phyloP scores from a whole-genome alignment of 257 asterid genomes.

The Nicotiana tomentosiformis region DNA sequence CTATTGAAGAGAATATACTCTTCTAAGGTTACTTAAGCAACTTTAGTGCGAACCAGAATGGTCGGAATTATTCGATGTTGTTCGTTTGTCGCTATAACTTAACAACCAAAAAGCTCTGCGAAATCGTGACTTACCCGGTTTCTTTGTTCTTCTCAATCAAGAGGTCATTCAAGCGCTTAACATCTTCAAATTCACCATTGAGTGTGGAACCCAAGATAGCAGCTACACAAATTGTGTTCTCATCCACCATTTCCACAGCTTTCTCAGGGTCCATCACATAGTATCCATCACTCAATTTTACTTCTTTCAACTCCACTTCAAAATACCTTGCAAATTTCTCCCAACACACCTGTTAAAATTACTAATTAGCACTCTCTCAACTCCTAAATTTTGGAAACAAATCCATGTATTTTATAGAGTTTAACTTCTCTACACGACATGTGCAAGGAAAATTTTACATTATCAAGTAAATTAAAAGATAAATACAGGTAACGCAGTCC shows the following conservation, averaged over 20 bases:
- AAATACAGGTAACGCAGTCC: not conserved
- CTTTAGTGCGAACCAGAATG: not conserved
- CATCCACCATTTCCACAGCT: constrained; percentile 87
- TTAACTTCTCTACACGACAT: not conserved
- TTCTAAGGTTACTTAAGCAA: not conserved
- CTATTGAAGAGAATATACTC: not conserved
- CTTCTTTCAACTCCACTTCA: constrained; percentile 89
- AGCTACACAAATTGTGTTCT: constrained; percentile 89
- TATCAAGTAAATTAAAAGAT: not conserved
- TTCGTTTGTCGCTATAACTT: not conserved
- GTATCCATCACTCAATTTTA: constrained; percentile 68
- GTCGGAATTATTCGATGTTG: not conserved
- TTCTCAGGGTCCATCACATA: constrained; percentile 88
- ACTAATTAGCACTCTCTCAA: not conserved
- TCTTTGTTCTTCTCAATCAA: constrained; percentile 52
- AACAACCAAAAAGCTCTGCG: not conserved
- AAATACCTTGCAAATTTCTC: constrained; percentile 89
- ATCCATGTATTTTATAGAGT: not conserved
- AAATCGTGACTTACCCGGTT: constrained; percentile 50
- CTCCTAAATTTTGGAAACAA: not conserved
- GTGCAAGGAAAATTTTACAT: no score
- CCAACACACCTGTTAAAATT: constrained; percentile 57
- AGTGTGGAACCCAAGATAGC: constrained; percentile 88
- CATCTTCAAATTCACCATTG: constrained; percentile 92
- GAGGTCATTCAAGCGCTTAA: constrained; percentile 68